Percentiles rank a stretch among this genome's conserved stretches.
These are phyloP conservation scores for Amauroascus niger DNA, from an alignment of 2,329 filamentous ascomycete genomes.

Conservation along the genomic window DNA sequence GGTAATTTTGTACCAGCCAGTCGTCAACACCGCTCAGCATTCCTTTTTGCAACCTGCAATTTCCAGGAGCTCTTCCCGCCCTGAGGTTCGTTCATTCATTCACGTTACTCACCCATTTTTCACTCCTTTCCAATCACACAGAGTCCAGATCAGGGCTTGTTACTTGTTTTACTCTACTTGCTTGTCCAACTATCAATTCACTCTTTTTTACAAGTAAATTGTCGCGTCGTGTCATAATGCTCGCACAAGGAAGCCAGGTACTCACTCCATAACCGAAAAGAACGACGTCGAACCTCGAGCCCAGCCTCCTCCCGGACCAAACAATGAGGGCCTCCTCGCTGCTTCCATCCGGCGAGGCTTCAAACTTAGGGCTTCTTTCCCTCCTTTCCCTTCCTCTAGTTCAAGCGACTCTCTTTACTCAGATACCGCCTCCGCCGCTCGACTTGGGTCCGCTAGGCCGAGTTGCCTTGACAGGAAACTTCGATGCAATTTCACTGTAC, in stretches of 20 bases:
- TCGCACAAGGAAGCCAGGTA: neutral
- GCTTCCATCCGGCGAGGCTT: slow-evolving; percentile 34
- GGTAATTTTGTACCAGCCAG: slow-evolving; percentile 5
- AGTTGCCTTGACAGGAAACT: slow-evolving; percentile 79
- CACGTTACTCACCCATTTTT: slow-evolving; percentile 3
- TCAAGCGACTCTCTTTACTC: slow-evolving; percentile 30
- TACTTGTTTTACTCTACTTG: neutral
- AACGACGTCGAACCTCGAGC: neutral
- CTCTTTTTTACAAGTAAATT: neutral
- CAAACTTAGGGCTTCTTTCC: slow-evolving; percentile 18
- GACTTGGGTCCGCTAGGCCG: slow-evolving; percentile 69
- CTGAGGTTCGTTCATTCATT: slow-evolving; percentile 8
- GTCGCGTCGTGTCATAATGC: slow-evolving; percentile 8
- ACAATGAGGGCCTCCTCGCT: slow-evolving; percentile 39
- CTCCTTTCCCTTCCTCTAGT: slow-evolving; percentile 14
- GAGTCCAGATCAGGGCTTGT: neutral
- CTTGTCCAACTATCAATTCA: neutral
- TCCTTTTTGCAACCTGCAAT: slow-evolving; percentile 16
- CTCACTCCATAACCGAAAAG: neutral
- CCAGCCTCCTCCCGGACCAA: slow-evolving; percentile 17
- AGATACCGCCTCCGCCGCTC: slow-evolving; percentile 40
- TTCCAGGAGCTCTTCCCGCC: slow-evolving; percentile 1
- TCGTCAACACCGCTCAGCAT: neutral
- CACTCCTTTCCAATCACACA: slow-evolving; percentile 4
- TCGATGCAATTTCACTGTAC: slow-evolving; percentile 83